Conservation (phyloP, 805 yeast genomes). For the Candida koratica region DNA sequence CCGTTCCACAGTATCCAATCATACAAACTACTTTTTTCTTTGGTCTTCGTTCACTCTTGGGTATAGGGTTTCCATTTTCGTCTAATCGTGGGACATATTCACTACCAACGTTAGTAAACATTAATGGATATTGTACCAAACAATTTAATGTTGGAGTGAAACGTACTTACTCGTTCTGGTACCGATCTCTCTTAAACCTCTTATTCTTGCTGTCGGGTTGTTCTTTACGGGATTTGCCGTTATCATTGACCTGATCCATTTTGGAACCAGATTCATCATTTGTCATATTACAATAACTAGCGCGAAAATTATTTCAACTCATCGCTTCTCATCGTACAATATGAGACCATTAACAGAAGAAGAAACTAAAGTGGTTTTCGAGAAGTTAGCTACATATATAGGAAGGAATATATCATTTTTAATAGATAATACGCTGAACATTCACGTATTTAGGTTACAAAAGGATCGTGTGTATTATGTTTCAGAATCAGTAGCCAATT, state of each 20-base stretch:
- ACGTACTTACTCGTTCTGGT: slow-evolving; percentile 58
- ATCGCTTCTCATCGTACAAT: slow-evolving; percentile 1
- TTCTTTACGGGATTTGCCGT: slow-evolving; percentile 6
- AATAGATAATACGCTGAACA: slow-evolving; percentile 80
- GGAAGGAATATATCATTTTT: slow-evolving; percentile 91
- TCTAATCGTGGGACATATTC: slow-evolving; percentile 47
- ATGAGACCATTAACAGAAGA: slow-evolving; percentile 97
- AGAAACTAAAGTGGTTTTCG: slow-evolving; percentile 93
- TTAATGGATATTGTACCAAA: no score
- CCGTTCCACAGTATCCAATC: slow-evolving; percentile 94
- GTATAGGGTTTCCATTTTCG: slow-evolving; percentile 59
- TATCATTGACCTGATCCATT: slow-evolving; percentile 10
- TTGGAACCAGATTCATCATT: slow-evolving; percentile 5
- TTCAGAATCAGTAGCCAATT: slow-evolving; percentile 71
- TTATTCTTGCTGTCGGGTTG: slow-evolving; percentile 7
- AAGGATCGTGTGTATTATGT: slow-evolving; percentile 96
- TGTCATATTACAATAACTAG: slow-evolving; percentile 7
- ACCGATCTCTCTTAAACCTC: slow-evolving; percentile 14
- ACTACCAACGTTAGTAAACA: slow-evolving; percentile 17
- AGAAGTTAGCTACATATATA: slow-evolving; percentile 91
- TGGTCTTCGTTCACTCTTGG: slow-evolving; percentile 62
- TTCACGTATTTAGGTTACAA: slow-evolving; percentile 92
- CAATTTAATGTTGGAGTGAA: no score
- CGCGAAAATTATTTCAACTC: slow-evolving; percentile 11
- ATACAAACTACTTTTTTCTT: slow-evolving; percentile 86